phyloP scores from a whole-genome alignment of 345 rosid genomes.

The Litchi chinensis region DNA sequence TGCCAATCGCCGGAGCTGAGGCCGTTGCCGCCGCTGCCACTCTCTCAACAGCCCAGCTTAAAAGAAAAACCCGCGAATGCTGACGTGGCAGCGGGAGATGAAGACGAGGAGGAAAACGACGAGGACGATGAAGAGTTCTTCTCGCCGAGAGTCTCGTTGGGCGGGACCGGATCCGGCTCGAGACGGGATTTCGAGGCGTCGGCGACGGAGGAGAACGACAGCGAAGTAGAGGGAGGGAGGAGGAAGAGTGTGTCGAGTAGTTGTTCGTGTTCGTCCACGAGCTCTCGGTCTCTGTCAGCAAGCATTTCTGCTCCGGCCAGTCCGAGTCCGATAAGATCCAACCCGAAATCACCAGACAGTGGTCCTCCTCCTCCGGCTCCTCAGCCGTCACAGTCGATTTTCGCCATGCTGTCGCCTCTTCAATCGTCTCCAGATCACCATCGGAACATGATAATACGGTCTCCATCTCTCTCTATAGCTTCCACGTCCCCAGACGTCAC shows the following conservation, averaged over 20 bases:
- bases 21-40: constrained; percentile 90
- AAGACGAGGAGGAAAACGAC: constrained; percentile 60
- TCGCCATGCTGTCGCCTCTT: constrained; percentile 35
- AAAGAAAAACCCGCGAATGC: constrained; percentile 40
- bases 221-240: constrained; percentile 25
- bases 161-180: constrained; percentile 74
- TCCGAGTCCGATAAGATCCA: constrained; percentile 57
- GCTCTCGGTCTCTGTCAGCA: constrained; percentile 74
- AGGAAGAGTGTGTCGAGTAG: constrained; percentile 51
- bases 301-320: constrained; percentile 87
- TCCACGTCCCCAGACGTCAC: constrained; percentile 29
- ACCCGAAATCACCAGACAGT: constrained; percentile 51
- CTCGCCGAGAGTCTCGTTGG: constrained; percentile 82
- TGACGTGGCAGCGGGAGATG: constrained; percentile 42
- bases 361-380: constrained; percentile 21
- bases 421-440: constrained; percentile 41
- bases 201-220: constrained; percentile 24
- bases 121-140: constrained; percentile 65
- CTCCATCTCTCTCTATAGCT: constrained; percentile 37
- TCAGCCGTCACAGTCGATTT: constrained; percentile 16
- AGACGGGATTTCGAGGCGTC: constrained; percentile 50
- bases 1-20: constrained; percentile 82
- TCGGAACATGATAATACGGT: constrained; percentile 29
- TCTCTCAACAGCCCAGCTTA: constrained; percentile 50
- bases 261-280: constrained; percentile 65